Evolutionary conservation across 192 early-diverging fungal species (phyloP).

Genomic region (Linnemannia schmuckeri): DNA sequence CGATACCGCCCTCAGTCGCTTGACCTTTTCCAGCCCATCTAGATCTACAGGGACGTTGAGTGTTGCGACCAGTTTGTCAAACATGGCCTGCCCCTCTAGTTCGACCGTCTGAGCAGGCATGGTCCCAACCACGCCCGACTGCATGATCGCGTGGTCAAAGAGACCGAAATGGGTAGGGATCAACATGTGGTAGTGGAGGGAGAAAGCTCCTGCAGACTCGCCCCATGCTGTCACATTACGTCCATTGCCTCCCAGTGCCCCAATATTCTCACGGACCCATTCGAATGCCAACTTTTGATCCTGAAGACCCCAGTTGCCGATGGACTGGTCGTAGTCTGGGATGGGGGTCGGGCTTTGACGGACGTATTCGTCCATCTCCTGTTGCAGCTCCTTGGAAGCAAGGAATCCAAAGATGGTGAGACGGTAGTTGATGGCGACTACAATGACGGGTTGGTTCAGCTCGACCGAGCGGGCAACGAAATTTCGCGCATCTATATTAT

Average conservation of each 20-base stretch:
- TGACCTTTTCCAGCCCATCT: constrained; percentile 24
- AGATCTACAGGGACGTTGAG: constrained; percentile 24
- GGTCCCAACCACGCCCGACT: constrained; percentile 26
- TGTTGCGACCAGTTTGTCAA: constrained; percentile 12
- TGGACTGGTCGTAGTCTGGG: constrained; percentile 19
- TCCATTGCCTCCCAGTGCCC: constrained; percentile 19
- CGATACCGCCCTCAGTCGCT: constrained; percentile 12
- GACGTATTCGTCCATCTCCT: constrained; percentile 25
- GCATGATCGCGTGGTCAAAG: constrained; percentile 53
- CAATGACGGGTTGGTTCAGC: constrained; percentile 44
- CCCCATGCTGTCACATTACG: constrained; percentile 33
- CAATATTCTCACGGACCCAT: constrained; percentile 38
- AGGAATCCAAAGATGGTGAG: constrained; percentile 62
- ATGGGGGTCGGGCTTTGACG: not conserved
- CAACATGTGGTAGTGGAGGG: constrained; percentile 39
- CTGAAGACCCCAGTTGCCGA: constrained; percentile 46
- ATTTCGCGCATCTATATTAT: constrained; percentile 21
- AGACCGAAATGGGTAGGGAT: constrained; percentile 21
- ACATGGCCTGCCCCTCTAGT: constrained; percentile 18
- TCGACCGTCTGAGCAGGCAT: not conserved
- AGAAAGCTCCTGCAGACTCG: constrained; percentile 32
- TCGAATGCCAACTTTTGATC: constrained; percentile 41
- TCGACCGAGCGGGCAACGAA: constrained; percentile 33
- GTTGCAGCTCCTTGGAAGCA: constrained; percentile 31
- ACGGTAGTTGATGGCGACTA: constrained; percentile 65